phyloP scores from a whole-genome alignment of 192 early-diverging fungal species.

The Ambispora gerdemannii region DNA sequence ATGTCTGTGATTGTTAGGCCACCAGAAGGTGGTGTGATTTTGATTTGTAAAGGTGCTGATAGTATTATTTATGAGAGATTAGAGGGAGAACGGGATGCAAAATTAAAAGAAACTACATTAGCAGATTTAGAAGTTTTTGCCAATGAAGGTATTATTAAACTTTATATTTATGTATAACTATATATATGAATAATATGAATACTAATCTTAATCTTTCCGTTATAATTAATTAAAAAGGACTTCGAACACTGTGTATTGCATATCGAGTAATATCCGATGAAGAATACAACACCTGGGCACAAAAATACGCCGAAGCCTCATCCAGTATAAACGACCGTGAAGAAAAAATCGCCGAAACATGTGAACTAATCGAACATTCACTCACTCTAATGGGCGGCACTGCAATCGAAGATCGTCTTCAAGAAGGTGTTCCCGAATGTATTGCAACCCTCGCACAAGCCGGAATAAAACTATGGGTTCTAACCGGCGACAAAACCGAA shows the following conservation, averaged over 20 bases:
- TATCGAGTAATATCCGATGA: conserved; percentile 68
- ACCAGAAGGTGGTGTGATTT: conserved; percentile 68
- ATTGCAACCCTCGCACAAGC: conserved; percentile 80
- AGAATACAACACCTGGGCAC: conserved; percentile 69
- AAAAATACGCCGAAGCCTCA: conserved; percentile 70
- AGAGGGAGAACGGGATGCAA: conserved; percentile 60
- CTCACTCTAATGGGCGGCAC: conserved; percentile 90
- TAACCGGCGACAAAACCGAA: conserved; percentile 96
- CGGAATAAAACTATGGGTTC: conserved; percentile 94
- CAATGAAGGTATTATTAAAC: conserved; percentile 52
- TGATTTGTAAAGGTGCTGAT: conserved; percentile 95
- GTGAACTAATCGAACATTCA: conserved; percentile 76
- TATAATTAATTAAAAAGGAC: conserved; percentile 34
- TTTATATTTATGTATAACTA: conserved; percentile 27
- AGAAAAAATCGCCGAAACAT: conserved; percentile 68
- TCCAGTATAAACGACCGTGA: conserved; percentile 77
- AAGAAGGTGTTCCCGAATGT: conserved; percentile 94
- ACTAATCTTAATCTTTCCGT: conserved; percentile 9
- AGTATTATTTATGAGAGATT: conserved; percentile 86
- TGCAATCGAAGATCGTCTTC: conserved; percentile 96
- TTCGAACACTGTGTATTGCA: conserved; percentile 88
- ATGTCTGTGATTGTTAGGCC: conserved; percentile 89
- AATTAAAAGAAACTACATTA: conserved; percentile 63
- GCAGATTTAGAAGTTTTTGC: conserved; percentile 85
- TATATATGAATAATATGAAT: neutral